Conservation (phyloP, 148 eudicot genomes). For the Fagopyrum homotropicum region DNA sequence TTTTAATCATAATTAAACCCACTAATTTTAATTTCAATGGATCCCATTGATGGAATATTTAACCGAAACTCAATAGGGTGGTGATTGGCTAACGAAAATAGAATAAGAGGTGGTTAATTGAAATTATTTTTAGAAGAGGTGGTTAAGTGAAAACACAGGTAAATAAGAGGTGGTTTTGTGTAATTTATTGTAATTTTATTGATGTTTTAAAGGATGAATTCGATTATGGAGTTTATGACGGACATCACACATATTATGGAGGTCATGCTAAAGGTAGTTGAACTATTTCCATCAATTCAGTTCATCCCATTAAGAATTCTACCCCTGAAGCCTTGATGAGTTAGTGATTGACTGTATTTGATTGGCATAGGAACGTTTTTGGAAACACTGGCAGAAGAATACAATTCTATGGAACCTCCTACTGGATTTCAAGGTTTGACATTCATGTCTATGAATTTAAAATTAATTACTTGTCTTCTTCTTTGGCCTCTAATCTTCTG, state of each 20-base stretch:
- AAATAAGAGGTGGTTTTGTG: too few species aligned
- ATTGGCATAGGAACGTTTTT: constrained; percentile 48
- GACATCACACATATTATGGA: constrained; percentile 65
- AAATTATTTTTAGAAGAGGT: too few species aligned
- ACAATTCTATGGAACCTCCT: constrained; percentile 67
- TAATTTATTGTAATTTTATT: too few species aligned
- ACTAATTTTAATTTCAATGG: background rate
- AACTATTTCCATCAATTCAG: background rate
- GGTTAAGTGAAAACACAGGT: too few species aligned
- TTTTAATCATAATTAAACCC: too few species aligned
- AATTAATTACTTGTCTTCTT: background rate
- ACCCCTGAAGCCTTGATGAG: too few species aligned
- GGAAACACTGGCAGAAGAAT: constrained; percentile 60
- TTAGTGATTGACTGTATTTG: background rate
- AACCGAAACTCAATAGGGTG: too few species aligned
- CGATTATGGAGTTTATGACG: constrained; percentile 62
- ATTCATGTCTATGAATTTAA: background rate
- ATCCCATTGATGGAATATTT: too few species aligned
- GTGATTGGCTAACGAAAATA: too few species aligned
- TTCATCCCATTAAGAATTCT: too few species aligned
- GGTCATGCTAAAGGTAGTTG: constrained; percentile 52
- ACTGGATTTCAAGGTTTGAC: constrained; percentile 75
- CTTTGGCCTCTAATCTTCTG: background rate
- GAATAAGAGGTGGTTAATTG: too few species aligned
- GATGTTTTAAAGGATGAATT: constrained; percentile 57